phyloP scores from a whole-genome alignment of 768 basidiomycete species.

The Collybia nuda region DNA sequence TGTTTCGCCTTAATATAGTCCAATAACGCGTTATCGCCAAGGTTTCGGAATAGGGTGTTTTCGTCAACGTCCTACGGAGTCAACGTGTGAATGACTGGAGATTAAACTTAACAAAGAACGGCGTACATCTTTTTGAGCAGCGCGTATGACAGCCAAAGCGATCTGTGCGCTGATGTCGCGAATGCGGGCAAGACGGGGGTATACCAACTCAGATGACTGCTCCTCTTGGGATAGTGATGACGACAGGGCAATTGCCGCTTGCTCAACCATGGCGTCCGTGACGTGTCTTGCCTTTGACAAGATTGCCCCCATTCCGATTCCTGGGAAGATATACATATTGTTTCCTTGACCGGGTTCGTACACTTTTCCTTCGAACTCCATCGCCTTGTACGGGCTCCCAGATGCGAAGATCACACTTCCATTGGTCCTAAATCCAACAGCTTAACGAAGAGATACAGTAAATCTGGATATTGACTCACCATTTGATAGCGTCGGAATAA shows the following conservation, averaged over 20 bases:
- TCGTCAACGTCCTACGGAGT: slow-evolving; percentile 39
- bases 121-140: slow-evolving; percentile 64
- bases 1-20: slow-evolving; percentile 54
- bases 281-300: slow-evolving; percentile 56
- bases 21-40: slow-evolving; percentile 46
- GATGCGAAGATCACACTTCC: slow-evolving; percentile 72
- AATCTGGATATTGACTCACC: slow-evolving; percentile 29
- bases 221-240: slow-evolving; percentile 59
- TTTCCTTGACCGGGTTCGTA: slow-evolving; percentile 77
- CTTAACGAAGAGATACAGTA: not conserved
- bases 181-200: slow-evolving; percentile 67
- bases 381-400: slow-evolving; percentile 65
- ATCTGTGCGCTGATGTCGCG: slow-evolving; percentile 65
- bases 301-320: slow-evolving; percentile 63
- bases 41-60: slow-evolving; percentile 43
- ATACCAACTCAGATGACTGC: slow-evolving; percentile 52
- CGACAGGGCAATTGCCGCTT: slow-evolving; percentile 60
- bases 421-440: slow-evolving; percentile 45
- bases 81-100: not conserved
- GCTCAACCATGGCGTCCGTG: slow-evolving; percentile 71
- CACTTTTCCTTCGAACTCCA: slow-evolving; percentile 43
- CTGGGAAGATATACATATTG: slow-evolving; percentile 74
- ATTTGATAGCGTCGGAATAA: slow-evolving; percentile 57
- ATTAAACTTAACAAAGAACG: not conserved
- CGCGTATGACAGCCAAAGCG: slow-evolving; percentile 59